Conservation (phyloP, 805 yeast genomes). For the Sugiyamaella marilandica region DNA sequence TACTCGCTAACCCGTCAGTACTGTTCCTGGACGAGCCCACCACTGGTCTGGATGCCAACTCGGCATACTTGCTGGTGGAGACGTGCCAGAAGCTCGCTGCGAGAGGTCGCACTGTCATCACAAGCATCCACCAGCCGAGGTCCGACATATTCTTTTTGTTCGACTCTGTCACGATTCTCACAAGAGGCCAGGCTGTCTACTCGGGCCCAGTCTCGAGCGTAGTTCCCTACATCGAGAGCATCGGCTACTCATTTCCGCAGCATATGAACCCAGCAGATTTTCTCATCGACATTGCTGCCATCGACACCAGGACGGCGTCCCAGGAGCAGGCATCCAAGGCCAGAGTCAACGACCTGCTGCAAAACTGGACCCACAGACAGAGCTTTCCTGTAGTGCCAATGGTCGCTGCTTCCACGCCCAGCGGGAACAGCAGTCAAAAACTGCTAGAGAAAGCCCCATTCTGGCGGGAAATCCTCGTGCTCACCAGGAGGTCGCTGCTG, state of each 20-base stretch:
- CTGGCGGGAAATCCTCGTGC: constrained; percentile 40
- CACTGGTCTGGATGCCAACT: constrained; percentile 77
- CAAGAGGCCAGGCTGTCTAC: constrained; percentile 50
- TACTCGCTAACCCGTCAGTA: constrained; percentile 69
- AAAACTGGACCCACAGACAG: constrained; percentile 34
- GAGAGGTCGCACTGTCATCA: constrained; percentile 62
- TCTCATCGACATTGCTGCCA: constrained; percentile 52
- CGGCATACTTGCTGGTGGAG: constrained; percentile 60
- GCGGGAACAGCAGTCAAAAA: neutral
- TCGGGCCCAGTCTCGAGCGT: constrained; percentile 44
- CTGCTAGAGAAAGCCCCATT: constrained; percentile 35
- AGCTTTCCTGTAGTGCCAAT: neutral
- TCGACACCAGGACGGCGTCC: constrained; percentile 43
- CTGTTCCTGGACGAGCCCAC: constrained; percentile 84
- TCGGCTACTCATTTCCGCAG: constrained; percentile 44
- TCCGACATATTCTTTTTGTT: constrained; percentile 66
- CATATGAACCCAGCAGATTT: constrained; percentile 59
- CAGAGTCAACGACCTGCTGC: constrained; percentile 35
- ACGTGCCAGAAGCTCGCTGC: constrained; percentile 55
- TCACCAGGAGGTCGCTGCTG: constrained; percentile 43
- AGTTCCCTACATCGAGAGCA: constrained; percentile 44
- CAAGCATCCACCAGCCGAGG: constrained; percentile 82
- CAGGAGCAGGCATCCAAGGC: constrained; percentile 34
- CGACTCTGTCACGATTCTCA: constrained; percentile 62
- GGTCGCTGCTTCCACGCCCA: neutral